Conservation (phyloP, 176 grass and related monocot species). For the Phoenix dactylifera region DNA sequence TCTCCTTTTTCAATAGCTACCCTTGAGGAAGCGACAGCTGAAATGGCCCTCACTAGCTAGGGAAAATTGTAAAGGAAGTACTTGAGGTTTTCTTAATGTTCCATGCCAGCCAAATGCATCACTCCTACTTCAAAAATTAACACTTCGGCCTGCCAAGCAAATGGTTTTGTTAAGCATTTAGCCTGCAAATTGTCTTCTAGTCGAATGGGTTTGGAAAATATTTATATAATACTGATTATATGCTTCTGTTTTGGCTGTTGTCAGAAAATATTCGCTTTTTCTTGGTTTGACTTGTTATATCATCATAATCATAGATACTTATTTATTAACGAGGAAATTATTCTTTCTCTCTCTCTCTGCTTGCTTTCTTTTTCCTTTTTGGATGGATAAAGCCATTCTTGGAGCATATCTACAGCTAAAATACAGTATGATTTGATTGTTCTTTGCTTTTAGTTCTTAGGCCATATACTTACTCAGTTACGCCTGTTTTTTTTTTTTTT, state of each 20-base stretch:
- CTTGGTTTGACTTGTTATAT: too few species aligned
- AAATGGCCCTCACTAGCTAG: constrained; percentile 1
- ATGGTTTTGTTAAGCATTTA: not conserved
- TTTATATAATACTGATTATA: too few species aligned
- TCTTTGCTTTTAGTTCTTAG: not conserved
- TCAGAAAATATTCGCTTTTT: too few species aligned
- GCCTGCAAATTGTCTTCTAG: not conserved
- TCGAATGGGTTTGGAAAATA: too few species aligned
- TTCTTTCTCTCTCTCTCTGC: not conserved
- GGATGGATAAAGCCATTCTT: not conserved
- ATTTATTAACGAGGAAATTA: too few species aligned
- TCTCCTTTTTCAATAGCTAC: constrained; percentile 2
- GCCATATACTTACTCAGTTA: not conserved
- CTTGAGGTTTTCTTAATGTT: not conserved
- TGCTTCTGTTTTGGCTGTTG: too few species aligned
- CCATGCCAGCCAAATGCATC: not conserved
- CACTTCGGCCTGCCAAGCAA: too few species aligned
- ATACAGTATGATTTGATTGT: not conserved
- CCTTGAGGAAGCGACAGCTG: constrained; percentile 1
- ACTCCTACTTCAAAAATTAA: not conserved
- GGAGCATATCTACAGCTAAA: not conserved
- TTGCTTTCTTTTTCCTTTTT: not conserved
- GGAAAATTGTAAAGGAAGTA: not conserved
- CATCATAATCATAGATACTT: too few species aligned
- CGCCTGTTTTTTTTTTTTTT: not conserved